Conservation (phyloP, 1,139 yeast species). For the Protomyces pachydermus region DNA sequence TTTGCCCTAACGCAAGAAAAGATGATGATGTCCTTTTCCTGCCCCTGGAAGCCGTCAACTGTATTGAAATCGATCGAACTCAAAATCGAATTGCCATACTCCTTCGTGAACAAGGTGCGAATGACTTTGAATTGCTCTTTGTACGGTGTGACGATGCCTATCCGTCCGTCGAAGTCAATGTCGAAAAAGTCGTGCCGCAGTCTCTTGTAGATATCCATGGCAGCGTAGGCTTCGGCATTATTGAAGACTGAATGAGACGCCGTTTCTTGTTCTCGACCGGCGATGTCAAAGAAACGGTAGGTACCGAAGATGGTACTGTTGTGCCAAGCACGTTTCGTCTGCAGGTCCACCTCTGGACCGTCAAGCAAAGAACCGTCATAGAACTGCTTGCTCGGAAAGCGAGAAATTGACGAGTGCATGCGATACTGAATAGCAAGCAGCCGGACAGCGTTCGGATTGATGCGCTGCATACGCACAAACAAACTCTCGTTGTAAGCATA, state of each 20-base stretch:
- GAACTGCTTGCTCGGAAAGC: slow-evolving; percentile 79
- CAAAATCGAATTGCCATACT: slow-evolving; percentile 59
- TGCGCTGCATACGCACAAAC: slow-evolving; percentile 87
- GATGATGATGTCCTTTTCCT: slow-evolving; percentile 87
- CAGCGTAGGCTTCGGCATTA: slow-evolving; percentile 62
- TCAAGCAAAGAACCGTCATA: slow-evolving; percentile 67
- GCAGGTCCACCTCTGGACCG: slow-evolving; percentile 62
- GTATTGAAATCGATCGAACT: slow-evolving; percentile 82
- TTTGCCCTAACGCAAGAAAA: slow-evolving; percentile 89
- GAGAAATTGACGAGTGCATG: slow-evolving; percentile 91
- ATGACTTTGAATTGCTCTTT: slow-evolving; percentile 72
- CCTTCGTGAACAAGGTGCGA: slow-evolving; percentile 51
- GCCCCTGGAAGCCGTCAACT: slow-evolving; percentile 97
- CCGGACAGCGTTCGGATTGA: slow-evolving; percentile 56
- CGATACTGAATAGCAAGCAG: slow-evolving; percentile 92
- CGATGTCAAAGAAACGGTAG: slow-evolving; percentile 71
- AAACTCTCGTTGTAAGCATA: slow-evolving; percentile 82
- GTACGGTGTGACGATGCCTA: slow-evolving; percentile 93
- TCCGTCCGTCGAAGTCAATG: slow-evolving; percentile 57
- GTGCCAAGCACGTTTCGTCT: slow-evolving; percentile 77
- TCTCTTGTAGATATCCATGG: slow-evolving; percentile 61
- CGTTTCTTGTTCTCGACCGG: slow-evolving; percentile 56
- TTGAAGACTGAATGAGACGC: slow-evolving; percentile 68
- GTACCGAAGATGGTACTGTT: slow-evolving; percentile 51
- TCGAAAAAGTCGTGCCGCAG: slow-evolving; percentile 50